Evolutionary conservation across 2,329 filamentous ascomycete genomes (phyloP).

Genomic region (Cladosporium halotolerans): DNA sequence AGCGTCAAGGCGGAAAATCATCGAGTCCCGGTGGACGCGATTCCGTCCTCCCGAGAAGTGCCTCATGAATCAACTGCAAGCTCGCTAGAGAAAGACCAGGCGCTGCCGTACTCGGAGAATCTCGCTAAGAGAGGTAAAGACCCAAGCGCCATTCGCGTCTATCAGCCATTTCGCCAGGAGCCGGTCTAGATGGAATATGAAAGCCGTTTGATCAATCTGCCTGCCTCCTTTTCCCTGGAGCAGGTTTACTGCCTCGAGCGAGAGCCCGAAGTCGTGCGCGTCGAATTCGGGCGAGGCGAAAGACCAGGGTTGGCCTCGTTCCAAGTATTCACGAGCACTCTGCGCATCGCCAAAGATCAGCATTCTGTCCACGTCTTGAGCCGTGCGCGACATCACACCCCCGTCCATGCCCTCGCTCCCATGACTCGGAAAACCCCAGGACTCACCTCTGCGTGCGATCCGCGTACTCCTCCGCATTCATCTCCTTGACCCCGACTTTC

Average conservation of each 20-base stretch:
- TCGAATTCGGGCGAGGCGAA: neutral
- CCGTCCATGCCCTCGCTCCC: no score
- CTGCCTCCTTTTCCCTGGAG: slow-evolving; percentile 16
- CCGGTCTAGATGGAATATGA: no score
- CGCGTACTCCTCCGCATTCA: slow-evolving; percentile 63
- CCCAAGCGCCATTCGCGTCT: no score
- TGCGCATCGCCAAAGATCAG: slow-evolving; percentile 12
- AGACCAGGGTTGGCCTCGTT: slow-evolving; percentile 28
- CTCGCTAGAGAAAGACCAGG: no score
- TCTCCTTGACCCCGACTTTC: slow-evolving; percentile 63
- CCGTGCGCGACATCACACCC: neutral
- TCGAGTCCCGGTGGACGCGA: no score
- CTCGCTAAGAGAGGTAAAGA: no score
- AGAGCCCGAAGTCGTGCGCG: slow-evolving; percentile 2
- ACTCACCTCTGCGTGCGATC: slow-evolving; percentile 60
- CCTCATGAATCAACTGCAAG: no score
- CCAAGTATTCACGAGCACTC: slow-evolving; percentile 46
- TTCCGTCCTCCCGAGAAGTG: no score
- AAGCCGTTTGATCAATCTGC: no score
- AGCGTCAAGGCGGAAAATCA: no score
- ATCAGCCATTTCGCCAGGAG: no score
- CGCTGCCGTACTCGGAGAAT: no score
- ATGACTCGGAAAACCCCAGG: neutral
- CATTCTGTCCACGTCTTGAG: neutral
- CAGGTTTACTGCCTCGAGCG: slow-evolving; percentile 7